Base-by-base conservation (phyloP, 2,329 filamentous ascomycete species). In the Neofusicoccum laricinum region DNA sequence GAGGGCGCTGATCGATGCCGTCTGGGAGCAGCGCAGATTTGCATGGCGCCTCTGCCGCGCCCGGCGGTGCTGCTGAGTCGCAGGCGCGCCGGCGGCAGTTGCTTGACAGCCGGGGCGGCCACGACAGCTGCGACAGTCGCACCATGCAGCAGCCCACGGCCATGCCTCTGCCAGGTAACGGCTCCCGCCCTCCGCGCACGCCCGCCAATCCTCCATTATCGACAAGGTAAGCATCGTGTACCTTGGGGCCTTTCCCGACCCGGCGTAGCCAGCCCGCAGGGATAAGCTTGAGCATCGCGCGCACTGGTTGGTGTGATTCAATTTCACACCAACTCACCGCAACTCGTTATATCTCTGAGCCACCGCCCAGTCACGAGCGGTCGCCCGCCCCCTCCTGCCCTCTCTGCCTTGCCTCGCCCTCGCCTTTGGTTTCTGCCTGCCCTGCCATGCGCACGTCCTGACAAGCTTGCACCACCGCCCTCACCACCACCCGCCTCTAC, bases 251-350 rank as follows among this genome's bases (percentile, higher is more conserved):
- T 48, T 58, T 58, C 62, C 62, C 62, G 43, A 48, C 62, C 50
- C 40, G 45, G 50, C 50, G 62, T 64, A 64, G 62, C 59, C 43
- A 45, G 50, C 62, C 25, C 19, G 62, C 62, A 64, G 62, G 62
- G 62, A 64, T 64, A 41, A 64, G 50, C 62, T 48, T 48, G 62
- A 64, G 62, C 61, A 48, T 64, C 25, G 25, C 61, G 43, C 59
- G 38, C 50, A 30, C 51, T 32, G 50, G 51, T 64, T 64, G 62
- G 62, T 64, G 62, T 64, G 62, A 64, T 64, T 64, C 63, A 51
- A 59, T 59, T 59, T 64, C 62, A 57, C 43, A 12, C 49, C 62
- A 64, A 43, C 62, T 64, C 63, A 64, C 63, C 63, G 63, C 63
- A 64, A 64, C 46, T 64, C 63, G 63, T 59, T 64, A 64, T 64